Conservation (phyloP, 148 eudicot genomes). For the Salicornia ramosissima region DNA sequence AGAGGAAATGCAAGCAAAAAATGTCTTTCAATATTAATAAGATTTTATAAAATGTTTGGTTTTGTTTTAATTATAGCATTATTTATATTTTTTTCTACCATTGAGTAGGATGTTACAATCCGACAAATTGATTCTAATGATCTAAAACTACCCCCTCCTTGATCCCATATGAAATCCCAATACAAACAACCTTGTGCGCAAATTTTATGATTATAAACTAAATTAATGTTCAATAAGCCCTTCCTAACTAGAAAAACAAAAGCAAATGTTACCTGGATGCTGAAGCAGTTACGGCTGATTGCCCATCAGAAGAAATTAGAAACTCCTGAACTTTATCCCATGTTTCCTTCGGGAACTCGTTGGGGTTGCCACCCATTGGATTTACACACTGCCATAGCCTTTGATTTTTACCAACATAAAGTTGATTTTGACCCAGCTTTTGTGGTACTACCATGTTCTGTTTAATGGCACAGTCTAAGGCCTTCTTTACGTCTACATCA, state of each 20-base stretch:
- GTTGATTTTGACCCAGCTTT: slow-evolving; percentile 43
- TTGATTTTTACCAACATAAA: slow-evolving; percentile 70
- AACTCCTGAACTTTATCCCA: slow-evolving; percentile 72
- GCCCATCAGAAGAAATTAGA: slow-evolving; percentile 60
- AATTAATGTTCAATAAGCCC: not conserved
- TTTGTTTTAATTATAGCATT: no score
- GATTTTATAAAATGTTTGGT: no score
- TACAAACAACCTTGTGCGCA: no score
- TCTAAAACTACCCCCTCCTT: no score
- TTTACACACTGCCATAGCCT: slow-evolving; percentile 67
- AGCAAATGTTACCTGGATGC: slow-evolving; percentile 51
- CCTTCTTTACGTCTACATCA: slow-evolving; percentile 61
- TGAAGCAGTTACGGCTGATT: slow-evolving; percentile 51
- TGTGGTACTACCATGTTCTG: slow-evolving; percentile 59
- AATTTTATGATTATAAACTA: no score
- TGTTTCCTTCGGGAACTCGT: slow-evolving; percentile 42
- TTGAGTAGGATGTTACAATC: no score
- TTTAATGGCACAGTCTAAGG: slow-evolving; percentile 64
- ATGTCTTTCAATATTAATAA: no score
- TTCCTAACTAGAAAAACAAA: not conserved
- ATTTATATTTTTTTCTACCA: no score
- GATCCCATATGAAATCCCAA: no score
- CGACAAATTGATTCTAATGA: no score
- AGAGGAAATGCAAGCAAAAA: no score
- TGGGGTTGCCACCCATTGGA: slow-evolving; percentile 53